Evolutionary conservation across 163 green algal genomes (phyloP).

Genomic region (Chlamydomonas reinhardtii): DNA sequence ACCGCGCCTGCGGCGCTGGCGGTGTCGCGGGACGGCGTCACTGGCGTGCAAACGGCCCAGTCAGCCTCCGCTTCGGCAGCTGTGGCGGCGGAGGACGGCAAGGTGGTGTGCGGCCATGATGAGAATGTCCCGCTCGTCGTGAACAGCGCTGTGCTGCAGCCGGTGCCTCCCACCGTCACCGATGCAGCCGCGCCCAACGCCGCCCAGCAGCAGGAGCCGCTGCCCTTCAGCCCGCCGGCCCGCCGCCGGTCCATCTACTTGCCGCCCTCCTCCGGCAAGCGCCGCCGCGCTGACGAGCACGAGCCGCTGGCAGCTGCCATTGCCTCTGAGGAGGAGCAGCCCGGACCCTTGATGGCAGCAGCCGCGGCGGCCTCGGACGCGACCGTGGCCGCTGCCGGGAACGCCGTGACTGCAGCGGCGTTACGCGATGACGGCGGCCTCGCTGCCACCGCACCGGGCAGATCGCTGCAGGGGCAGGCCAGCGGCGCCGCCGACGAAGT

Average conservation of each 20-base stretch:
- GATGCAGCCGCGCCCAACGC: neutral
- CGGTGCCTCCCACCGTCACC: no score
- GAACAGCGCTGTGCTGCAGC: neutral
- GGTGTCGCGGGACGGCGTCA: no score
- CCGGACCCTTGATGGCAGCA: no score
- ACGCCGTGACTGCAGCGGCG: neutral
- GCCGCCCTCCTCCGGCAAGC: constrained; percentile 1
- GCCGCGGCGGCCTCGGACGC: no score
- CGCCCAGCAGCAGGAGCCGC: neutral
- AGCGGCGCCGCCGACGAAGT: neutral
- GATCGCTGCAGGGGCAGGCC: no score
- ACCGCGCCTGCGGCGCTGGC: no score
- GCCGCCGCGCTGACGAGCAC: neutral
- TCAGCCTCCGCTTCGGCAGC: neutral
- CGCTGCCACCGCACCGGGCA: no score
- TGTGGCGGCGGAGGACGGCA: neutral
- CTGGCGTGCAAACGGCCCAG: neutral
- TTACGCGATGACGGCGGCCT: neutral
- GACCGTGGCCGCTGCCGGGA: no score
- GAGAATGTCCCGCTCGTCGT: neutral
- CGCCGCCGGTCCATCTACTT: constrained; percentile 26
- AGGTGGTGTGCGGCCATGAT: neutral
- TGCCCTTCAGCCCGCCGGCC: neutral
- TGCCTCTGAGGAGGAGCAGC: no score
- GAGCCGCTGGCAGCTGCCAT: neutral